Evolutionary conservation across 768 basidiomycete genomes (phyloP).

Genomic region (Tulasnella calospora): DNA sequence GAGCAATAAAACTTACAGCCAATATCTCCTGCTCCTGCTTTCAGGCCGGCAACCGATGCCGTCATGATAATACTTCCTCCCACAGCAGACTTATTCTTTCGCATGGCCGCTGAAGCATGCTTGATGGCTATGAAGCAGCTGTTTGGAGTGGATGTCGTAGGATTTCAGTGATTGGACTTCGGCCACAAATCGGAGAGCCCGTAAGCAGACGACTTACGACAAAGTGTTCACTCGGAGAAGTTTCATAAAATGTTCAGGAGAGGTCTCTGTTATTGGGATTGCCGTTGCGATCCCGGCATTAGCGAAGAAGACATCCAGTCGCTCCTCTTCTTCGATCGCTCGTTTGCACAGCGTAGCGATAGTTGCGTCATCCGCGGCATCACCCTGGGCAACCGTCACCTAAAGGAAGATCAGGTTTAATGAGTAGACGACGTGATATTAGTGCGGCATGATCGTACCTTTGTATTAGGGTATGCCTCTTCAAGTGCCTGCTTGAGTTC

Average conservation of each 20-base stretch:
- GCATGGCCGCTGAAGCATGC: conserved; percentile 78
- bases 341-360: conserved; percentile 64
- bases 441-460: conserved; percentile 45
- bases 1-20: conserved; percentile 2
- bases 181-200: neutral
- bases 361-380: conserved; percentile 73
- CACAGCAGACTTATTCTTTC: conserved; percentile 35
- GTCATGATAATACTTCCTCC: conserved; percentile 29
- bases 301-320: conserved; percentile 90
- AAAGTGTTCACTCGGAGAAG: conserved; percentile 70
- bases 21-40: conserved; percentile 7
- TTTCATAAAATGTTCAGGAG: conserved; percentile 65
- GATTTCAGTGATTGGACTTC: neutral
- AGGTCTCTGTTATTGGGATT: conserved; percentile 48
- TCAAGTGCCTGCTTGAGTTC: conserved; percentile 65
- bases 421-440: neutral
- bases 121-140: conserved; percentile 90
- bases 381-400: conserved; percentile 74
- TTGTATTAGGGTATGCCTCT: conserved; percentile 66
- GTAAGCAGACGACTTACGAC: conserved; percentile 42
- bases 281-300: conserved; percentile 67
- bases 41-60: conserved; percentile 23
- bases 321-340: conserved; percentile 74
- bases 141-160: neutral
- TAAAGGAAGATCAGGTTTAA: conserved; percentile 34